These are phyloP conservation scores for Ustilaginoidea virens DNA, from an alignment of 2,329 filamentous ascomycete species.

Conservation along the genomic window DNA sequence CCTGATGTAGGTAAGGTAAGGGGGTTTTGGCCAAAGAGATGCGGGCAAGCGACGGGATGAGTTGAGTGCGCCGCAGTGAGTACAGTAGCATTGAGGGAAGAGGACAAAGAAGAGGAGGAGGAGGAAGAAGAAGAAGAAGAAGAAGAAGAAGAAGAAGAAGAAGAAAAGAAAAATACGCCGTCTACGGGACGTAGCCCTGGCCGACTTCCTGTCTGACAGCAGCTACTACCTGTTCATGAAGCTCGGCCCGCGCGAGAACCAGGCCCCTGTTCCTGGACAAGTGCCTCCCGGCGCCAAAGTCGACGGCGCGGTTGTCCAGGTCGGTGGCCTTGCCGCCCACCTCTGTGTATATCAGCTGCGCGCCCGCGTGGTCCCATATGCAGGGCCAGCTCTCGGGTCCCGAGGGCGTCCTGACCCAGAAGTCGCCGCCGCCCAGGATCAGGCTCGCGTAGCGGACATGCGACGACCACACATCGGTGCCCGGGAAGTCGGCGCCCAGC, in stretches of 20 bases:
- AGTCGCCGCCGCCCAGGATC: conserved; percentile 20
- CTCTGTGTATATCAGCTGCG: conserved; percentile 41
- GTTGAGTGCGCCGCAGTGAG: no score
- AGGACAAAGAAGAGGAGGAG: no score
- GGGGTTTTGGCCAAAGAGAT: no score
- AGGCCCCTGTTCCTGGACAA: conserved; percentile 19
- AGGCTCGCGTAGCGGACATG: conserved; percentile 23
- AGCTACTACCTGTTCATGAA: conserved; percentile 26
- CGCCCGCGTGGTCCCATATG: conserved; percentile 41
- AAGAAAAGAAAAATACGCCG: no score
- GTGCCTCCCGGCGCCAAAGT: conserved; percentile 20
- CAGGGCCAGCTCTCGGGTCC: conserved; percentile 10
- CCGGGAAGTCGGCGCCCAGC: conserved; percentile 18
- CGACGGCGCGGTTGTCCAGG: conserved; percentile 19
- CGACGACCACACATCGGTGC: conserved; percentile 23
- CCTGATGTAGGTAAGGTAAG: conserved; percentile 74
- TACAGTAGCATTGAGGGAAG: no score
- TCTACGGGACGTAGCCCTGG: not conserved
- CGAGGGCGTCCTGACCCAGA: conserved; percentile 17
- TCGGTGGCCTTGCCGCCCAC: conserved; percentile 38
- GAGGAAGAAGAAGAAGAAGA: no score
- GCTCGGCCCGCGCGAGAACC: conserved; percentile 25
- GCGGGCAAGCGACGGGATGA: no score
- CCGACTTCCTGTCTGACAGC: conserved; percentile 8
- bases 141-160: no score